Percentiles rank a stretch among this genome's conserved stretches.
These are phyloP conservation scores for Colletotrichum euphorbiae DNA, from an alignment of 2,329 filamentous ascomycete species.

Conservation along the genomic window DNA sequence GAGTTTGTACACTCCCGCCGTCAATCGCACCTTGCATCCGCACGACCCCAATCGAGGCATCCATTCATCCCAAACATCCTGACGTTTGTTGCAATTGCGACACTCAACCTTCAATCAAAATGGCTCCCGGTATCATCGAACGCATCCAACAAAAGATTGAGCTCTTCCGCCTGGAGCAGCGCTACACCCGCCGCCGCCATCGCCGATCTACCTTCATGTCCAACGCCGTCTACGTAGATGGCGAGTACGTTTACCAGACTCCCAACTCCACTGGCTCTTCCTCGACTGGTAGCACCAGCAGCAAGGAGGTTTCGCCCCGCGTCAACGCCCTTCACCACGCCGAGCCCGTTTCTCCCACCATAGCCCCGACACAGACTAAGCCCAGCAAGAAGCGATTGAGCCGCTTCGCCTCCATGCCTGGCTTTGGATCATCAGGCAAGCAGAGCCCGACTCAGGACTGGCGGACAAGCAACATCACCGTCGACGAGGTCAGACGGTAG, in stretches of 20 bases:
- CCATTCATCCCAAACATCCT: background rate
- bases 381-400: constrained; percentile 62
- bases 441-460: constrained; percentile 54
- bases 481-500: constrained; percentile 40
- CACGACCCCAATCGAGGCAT: background rate
- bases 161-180: constrained; percentile 93
- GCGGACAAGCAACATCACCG: constrained; percentile 50
- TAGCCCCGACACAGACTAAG: constrained; percentile 42
- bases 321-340: constrained; percentile 53
- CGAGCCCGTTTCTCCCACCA: constrained; percentile 44
- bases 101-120: constrained; percentile 42
- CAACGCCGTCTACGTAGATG: constrained; percentile 92
- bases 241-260: constrained; percentile 89
- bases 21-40: constrained; percentile 5
- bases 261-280: constrained; percentile 70
- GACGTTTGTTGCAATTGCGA: background rate
- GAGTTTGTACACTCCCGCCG: constrained; percentile 14
- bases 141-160: constrained; percentile 79
- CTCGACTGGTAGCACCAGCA: constrained; percentile 53
- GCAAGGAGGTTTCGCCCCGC: constrained; percentile 46
- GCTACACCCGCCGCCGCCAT: constrained; percentile 88
- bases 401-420: constrained; percentile 67
- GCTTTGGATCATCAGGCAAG: constrained; percentile 59
- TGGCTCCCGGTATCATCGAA: constrained; percentile 66
- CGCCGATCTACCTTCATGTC: constrained; percentile 91